A percentile compares a stretch with the other conserved stretches of the same genome.
These are phyloP conservation scores for Draba incana DNA, from an alignment of 345 rosid genomes.

Conservation along the genomic window DNA sequence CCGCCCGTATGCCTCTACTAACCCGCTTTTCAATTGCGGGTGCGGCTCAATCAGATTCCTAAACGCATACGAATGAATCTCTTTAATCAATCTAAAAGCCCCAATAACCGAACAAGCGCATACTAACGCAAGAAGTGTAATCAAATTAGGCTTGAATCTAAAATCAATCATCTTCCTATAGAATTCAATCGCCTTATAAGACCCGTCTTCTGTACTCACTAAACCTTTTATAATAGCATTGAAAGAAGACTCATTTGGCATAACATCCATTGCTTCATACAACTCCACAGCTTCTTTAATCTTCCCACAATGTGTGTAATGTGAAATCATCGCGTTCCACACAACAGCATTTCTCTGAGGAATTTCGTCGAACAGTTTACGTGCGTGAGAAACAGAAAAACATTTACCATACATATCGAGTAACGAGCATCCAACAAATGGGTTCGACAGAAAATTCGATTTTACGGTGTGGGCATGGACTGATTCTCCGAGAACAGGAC, in stretches of 20 bases:
- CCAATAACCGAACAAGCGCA: conserved; percentile 54
- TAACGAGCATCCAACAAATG: conserved; percentile 56
- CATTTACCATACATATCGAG: conserved; percentile 62
- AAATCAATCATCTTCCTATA: conserved; percentile 54
- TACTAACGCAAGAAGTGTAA: conserved; percentile 61
- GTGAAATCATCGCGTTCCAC: conserved; percentile 65
- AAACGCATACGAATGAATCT: conserved; percentile 59
- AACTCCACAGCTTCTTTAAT: conserved; percentile 46
- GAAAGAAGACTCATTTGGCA: conserved; percentile 56
- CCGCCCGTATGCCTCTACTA: conserved; percentile 65
- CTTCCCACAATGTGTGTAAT: conserved; percentile 46
- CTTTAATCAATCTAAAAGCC: conserved; percentile 48
- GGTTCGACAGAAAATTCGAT: conserved; percentile 48
- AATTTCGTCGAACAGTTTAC: conserved; percentile 63
- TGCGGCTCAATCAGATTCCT: conserved; percentile 52
- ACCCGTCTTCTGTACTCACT: conserved; percentile 49
- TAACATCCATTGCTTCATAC: conserved; percentile 52
- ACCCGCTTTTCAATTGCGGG: conserved; percentile 54
- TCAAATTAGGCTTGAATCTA: conserved; percentile 56
- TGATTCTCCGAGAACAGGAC: conserved; percentile 49
- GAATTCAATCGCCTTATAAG: conserved; percentile 50
- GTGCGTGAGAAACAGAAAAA: conserved; percentile 48
- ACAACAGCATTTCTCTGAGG: conserved; percentile 54
- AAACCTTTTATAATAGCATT: conserved; percentile 57
- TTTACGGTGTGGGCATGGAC: conserved; percentile 52